Percentiles rank a stretch among this genome's conserved stretches.
Evolutionary conservation across 2,329 filamentous ascomycete species (phyloP).

Genomic region (Hymenoscyphus fructigenus): DNA sequence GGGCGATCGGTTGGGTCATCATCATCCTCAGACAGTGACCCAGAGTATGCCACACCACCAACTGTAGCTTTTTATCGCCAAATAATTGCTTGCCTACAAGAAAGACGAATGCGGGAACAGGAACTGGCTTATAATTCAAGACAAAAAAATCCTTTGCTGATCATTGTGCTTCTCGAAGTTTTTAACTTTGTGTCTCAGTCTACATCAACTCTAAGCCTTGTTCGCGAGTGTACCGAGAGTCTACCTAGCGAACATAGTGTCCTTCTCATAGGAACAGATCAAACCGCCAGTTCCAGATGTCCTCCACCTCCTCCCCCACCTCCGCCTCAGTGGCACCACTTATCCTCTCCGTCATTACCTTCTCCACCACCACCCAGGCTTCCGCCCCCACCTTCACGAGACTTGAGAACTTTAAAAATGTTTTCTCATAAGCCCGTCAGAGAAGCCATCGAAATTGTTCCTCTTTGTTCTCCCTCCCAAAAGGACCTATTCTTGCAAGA

Average conservation of each 20-base stretch:
- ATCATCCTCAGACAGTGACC: neutral
- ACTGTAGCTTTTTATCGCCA: neutral
- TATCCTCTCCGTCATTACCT: neutral
- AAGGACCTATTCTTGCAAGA: neutral
- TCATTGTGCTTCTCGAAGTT: neutral
- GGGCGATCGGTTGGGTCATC: neutral
- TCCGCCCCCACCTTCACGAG: neutral
- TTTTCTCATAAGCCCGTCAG: neutral
- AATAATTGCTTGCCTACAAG: neutral
- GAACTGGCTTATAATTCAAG: neutral
- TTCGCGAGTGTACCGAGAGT: neutral
- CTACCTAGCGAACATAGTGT: neutral
- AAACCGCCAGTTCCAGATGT: neutral
- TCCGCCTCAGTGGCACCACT: neutral
- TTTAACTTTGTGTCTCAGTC: neutral
- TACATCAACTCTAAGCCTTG: neutral
- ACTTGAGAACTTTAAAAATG: neutral
- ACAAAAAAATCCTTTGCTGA: neutral
- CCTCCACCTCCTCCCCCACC: neutral
- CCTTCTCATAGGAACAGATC: neutral
- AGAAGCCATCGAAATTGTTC: neutral
- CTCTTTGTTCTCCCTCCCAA: neutral
- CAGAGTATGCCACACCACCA: neutral
- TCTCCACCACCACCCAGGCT: no score
- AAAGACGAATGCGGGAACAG: neutral